These are phyloP conservation scores for Solanum aculeatissimum DNA, from an alignment of 305 asterid genomes.

Conservation along the genomic window DNA sequence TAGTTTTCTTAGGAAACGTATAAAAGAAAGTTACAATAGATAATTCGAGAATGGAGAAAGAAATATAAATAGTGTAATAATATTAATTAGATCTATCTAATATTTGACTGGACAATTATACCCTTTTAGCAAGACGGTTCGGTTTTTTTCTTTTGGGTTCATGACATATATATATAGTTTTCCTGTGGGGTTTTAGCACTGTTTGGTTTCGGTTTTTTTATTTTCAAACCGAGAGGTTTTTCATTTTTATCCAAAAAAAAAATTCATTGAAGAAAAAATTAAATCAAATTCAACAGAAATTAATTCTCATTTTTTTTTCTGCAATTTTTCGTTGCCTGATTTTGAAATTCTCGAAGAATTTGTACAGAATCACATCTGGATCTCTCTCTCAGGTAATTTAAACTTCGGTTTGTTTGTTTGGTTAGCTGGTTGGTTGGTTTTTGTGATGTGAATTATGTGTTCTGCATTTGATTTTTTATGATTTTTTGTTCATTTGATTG, in stretches of 20 bases:
- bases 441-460: background rate
- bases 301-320: background rate
- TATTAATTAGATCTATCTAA: background rate
- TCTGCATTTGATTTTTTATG: background rate
- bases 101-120: background rate
- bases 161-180: background rate
- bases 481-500: background rate
- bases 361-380: constrained; percentile 7
- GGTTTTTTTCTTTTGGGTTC: background rate
- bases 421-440: background rate
- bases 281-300: background rate
- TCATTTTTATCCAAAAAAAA: background rate
- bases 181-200: constrained; percentile 33
- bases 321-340: constrained; percentile 16
- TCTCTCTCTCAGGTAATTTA: constrained; percentile 28
- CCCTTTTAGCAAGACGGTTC: background rate
- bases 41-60: no score
- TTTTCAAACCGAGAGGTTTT: constrained; percentile 56
- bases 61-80: no score
- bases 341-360: constrained; percentile 9
- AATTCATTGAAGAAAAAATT: background rate
- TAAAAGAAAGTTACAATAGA: no score
- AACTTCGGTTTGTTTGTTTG: background rate
- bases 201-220: constrained; percentile 11
- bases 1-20: no score